Evolutionary conservation across 495 filamentous ascomycete genomes (phyloP).

Genomic region (Pyrenopolyporus hunteri): DNA sequence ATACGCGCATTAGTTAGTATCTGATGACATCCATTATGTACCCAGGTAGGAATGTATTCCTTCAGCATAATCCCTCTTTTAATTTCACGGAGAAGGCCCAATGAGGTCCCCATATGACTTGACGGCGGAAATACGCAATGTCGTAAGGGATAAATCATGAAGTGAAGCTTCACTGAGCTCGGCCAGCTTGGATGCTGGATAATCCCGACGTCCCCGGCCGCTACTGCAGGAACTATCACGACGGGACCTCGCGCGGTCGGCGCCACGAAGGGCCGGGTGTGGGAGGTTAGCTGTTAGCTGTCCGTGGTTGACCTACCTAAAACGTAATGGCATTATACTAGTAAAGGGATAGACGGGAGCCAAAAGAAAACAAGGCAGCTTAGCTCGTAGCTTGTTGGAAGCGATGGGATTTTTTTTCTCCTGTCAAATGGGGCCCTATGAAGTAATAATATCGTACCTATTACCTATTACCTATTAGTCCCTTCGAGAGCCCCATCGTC

Average conservation of each 20-base stretch:
- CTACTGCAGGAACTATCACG: conserved; percentile 36
- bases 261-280: conserved; percentile 24
- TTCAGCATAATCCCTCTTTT: neutral
- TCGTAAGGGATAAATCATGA: conserved; percentile 1
- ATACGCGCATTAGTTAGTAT: too few species aligned
- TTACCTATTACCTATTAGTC: too few species aligned
- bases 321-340: neutral
- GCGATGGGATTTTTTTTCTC: conserved; percentile 4
- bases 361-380: neutral
- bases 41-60: too few species aligned
- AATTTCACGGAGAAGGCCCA: neutral
- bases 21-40: too few species aligned
- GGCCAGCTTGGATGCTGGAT: neutral
- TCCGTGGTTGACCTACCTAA: neutral
- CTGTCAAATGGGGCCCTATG: conserved; percentile 11
- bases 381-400: neutral
- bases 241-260: too few species aligned
- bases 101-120: conserved; percentile 3
- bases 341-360: neutral
- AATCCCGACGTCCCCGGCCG: conserved; percentile 22
- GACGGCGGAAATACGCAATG: neutral
- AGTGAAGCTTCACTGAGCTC: conserved; percentile 16
- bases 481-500: too few species aligned
- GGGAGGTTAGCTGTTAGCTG: conserved; percentile 8
- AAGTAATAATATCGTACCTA: too few species aligned